A percentile compares a stretch with the other conserved stretches of the same genome.
Evolutionary conservation across 228 moss, liverwort and hornwort species (phyloP).

Genomic region (Sphagnum fallax): DNA sequence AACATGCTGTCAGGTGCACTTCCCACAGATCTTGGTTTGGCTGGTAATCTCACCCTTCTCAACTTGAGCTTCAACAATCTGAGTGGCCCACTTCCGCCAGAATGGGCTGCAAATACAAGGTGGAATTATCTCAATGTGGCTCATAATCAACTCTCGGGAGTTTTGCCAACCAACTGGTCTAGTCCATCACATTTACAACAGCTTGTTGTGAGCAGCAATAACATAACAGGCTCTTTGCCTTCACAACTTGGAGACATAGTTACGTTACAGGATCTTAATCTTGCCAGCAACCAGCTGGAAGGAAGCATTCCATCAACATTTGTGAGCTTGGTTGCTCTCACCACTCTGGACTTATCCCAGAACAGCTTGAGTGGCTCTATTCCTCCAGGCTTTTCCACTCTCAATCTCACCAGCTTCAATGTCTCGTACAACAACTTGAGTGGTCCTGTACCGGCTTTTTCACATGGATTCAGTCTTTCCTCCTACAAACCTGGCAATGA

Average conservation of each 20-base stretch:
- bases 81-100: neutral
- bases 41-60: constrained; percentile 38
- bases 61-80: constrained; percentile 28
- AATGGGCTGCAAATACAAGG: neutral
- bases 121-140: neutral
- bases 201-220: constrained; percentile 44
- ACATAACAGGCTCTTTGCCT: constrained; percentile 45
- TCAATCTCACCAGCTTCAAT: constrained; percentile 47
- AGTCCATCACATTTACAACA: constrained; percentile 40
- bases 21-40: constrained; percentile 38
- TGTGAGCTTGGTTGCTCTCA: constrained; percentile 22
- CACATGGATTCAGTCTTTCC: constrained; percentile 39
- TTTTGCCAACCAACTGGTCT: constrained; percentile 28
- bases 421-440: constrained; percentile 77
- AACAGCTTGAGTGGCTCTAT: constrained; percentile 56
- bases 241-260: constrained; percentile 32
- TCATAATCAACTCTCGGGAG: constrained; percentile 45
- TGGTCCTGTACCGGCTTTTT: constrained; percentile 64
- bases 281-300: constrained; percentile 42
- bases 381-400: constrained; percentile 9
- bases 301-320: constrained; percentile 51
- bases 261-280: constrained; percentile 42
- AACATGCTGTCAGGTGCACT: constrained; percentile 50
- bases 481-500: constrained; percentile 48
- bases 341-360: constrained; percentile 15